Base-by-base conservation (phyloP, 441 rosid genomes). In the Biscutella laevigata region DNA sequence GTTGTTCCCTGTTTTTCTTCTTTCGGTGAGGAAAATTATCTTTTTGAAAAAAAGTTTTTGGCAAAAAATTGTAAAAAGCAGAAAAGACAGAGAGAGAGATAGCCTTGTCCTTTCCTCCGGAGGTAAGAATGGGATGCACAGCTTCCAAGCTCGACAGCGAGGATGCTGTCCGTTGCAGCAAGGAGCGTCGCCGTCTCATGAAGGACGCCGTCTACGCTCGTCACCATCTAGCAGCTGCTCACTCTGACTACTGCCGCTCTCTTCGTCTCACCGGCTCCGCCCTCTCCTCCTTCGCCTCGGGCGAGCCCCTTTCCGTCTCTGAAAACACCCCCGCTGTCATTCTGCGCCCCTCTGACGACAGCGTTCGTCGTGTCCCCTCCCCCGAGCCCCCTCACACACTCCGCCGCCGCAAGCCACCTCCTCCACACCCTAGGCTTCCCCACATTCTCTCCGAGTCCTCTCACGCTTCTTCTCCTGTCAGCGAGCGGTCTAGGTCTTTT, bases 171-270 rank as follows among this genome's bases (percentile, higher is more conserved):
- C 68, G 92, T 63, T 82, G 88, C 41, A 87, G 98, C 77, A 90
- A 90, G 76, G 95, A 90, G 26, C 89, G 96, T 13, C 90, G 98
- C 65, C 95, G 86, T 64, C 67, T 87, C 8, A 87, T 90, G 77
- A 87, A 90, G 47, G 86, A 83, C 14, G 90, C 90, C 27, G 90
- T 90, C 49, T 60, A 48, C 63, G 84, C 98, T 17, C 92, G 95
- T 34, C 95, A 84, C 72, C 83, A 72, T 51, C 68, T 87, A n/a
- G 90, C 95, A 19, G 77, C 86, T 3, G 95, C 98, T 36, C 94
- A 87, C 70, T 74, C 92, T 51, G 98, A 90, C 44, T 90, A 90
- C 66, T 83, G 87, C 72, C 86, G 86, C 19, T 81, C 88, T 20
- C 90, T 90, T 41, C 88, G 88, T 20, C 41, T 75, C 46, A 83